phyloP scores from a whole-genome alignment of 2,329 filamentous ascomycete genomes.

The Monilinia fructigena region DNA sequence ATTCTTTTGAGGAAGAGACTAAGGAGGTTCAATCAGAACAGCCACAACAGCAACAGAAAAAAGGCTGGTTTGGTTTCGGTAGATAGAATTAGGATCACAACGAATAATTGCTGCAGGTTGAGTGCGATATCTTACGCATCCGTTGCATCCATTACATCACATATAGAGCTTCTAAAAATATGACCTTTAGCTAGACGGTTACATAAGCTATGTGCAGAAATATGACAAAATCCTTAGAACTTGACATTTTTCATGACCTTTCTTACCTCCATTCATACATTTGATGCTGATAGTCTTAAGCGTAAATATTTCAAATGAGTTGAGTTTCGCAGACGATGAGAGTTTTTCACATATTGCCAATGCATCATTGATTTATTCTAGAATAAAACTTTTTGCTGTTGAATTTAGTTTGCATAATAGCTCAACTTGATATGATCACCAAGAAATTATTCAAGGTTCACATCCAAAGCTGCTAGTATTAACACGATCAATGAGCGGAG shows the following conservation, averaged over 20 bases:
- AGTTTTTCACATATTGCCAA: too few species aligned
- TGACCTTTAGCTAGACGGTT: neutral
- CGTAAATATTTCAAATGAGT: neutral
- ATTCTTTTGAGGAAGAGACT: constrained; percentile 23
- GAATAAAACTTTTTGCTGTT: too few species aligned
- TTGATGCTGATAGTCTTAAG: neutral
- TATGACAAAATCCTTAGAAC: neutral
- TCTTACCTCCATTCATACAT: neutral
- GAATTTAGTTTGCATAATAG: too few species aligned
- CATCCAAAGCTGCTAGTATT: too few species aligned
- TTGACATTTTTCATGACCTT: neutral
- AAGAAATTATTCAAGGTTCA: too few species aligned
- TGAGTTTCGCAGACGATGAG: too few species aligned
- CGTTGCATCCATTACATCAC: too few species aligned
- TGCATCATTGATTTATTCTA: too few species aligned
- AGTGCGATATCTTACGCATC: neutral
- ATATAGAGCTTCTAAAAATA: neutral
- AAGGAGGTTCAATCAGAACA: constrained; percentile 34
- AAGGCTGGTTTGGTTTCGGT: constrained; percentile 73
- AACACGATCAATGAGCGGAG: too few species aligned
- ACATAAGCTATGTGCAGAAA: neutral
- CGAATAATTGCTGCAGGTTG: constrained; percentile 3
- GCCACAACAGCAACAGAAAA: constrained; percentile 53
- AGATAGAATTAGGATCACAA: constrained; percentile 27
- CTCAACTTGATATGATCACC: too few species aligned